Conservation (phyloP, 2,329 filamentous ascomycete species). For the Ascosphaera aggregata region DNA sequence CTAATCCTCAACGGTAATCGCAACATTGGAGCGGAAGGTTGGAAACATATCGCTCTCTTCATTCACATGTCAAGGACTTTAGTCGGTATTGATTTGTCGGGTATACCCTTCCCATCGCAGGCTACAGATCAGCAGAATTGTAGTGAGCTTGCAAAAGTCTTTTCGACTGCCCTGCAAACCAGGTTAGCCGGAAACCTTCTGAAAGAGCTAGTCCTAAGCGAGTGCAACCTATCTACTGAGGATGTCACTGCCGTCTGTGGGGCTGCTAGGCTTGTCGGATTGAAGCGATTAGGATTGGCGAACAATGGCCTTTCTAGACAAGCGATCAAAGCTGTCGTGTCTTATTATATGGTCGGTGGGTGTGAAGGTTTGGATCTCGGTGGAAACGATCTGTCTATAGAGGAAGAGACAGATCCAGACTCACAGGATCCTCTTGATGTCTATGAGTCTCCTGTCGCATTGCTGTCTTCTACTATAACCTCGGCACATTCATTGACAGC, state of each 20-base stretch:
- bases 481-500: constrained; percentile 43
- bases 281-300: constrained; percentile 59
- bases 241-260: constrained; percentile 61
- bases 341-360: constrained; percentile 49
- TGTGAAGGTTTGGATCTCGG: constrained; percentile 81
- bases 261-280: constrained; percentile 52
- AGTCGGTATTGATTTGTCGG: constrained; percentile 66
- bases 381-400: constrained; percentile 44
- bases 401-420: constrained; percentile 12
- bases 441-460: constrained; percentile 1
- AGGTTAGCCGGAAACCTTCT: constrained; percentile 52
- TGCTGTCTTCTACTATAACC: constrained; percentile 16
- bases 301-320: constrained; percentile 55
- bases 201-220: constrained; percentile 62
- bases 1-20: constrained; percentile 72
- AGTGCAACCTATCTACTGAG: constrained; percentile 47
- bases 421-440: constrained; percentile 24
- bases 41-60: constrained; percentile 78
- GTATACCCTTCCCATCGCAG: constrained; percentile 42
- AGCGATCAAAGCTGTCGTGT: constrained; percentile 50
- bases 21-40: constrained; percentile 65
- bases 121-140: constrained; percentile 9
- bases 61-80: constrained; percentile 74
- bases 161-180: constrained; percentile 53
- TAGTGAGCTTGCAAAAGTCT: constrained; percentile 37